Percentiles rank a stretch among this genome's conserved stretches.
Conservation (phyloP, 129 eudicot genomes). For the Flaveria sonorensis region DNA sequence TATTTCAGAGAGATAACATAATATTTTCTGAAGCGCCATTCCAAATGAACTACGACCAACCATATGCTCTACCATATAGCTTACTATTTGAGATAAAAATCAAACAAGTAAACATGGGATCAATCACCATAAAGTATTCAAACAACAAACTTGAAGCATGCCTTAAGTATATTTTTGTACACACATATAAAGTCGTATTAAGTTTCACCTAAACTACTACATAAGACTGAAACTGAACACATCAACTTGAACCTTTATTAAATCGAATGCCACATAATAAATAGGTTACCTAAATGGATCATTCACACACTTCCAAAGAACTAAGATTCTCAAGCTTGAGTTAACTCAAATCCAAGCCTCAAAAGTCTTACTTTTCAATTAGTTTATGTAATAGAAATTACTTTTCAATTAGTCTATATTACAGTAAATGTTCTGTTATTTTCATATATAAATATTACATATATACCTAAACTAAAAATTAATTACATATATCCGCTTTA, state of each 20-base stretch:
- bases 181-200: neutral
- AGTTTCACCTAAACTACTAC: neutral
- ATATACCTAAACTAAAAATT: too few relatives aligned
- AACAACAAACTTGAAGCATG: neutral
- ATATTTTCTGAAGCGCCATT: slow-evolving; percentile 70
- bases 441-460: too few relatives aligned
- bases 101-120: neutral
- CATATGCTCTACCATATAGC: slow-evolving; percentile 84
- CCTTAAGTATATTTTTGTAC: neutral
- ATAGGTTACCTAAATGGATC: neutral
- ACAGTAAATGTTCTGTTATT: too few relatives aligned
- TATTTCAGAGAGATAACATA: neutral
- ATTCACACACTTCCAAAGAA: neutral
- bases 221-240: neutral
- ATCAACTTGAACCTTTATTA: neutral
- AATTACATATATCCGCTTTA: too few relatives aligned
- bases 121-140: neutral
- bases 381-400: neutral
- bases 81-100: slow-evolving; percentile 51
- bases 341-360: neutral
- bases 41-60: slow-evolving; percentile 90
- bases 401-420: too few relatives aligned
- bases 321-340: neutral
- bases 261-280: neutral
- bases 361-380: neutral